phyloP scores from a whole-genome alignment of 352 stramenopile species.

The Thraustochytrium striatum region DNA sequence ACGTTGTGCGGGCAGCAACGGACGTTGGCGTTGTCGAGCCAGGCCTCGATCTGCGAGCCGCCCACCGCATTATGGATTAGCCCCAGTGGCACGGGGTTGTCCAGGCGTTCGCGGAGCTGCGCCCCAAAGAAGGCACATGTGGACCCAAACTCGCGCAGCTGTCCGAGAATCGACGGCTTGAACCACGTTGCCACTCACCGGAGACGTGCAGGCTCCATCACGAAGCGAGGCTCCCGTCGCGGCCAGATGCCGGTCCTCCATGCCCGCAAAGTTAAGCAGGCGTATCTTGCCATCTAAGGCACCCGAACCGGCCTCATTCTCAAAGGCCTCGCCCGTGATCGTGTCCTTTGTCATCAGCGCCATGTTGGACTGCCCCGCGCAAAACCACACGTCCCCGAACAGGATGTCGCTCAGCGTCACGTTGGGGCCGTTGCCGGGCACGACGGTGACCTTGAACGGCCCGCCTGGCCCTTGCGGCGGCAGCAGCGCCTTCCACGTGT shows the following conservation, averaged over 20 bases:
- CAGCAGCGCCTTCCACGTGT: neutral
- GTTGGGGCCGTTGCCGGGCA: neutral
- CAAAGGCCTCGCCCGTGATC: neutral
- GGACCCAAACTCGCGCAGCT: slow-evolving; percentile 18
- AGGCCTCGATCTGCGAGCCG: slow-evolving; percentile 44
- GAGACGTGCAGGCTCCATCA: no score
- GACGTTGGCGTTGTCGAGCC: slow-evolving; percentile 41
- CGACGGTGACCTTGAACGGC: neutral
- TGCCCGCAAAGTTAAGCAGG: neutral
- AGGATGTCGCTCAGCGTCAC: neutral
- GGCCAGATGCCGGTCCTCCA: neutral
- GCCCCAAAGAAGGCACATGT: slow-evolving; percentile 38
- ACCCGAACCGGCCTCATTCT: neutral
- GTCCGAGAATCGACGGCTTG: no score
- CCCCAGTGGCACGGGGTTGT: slow-evolving; percentile 37
- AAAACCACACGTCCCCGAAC: slow-evolving; percentile 46
- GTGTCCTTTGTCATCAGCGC: neutral
- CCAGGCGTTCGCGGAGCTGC: neutral
- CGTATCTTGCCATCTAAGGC: neutral
- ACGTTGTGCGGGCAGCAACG: slow-evolving; percentile 7
- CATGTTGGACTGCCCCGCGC: slow-evolving; percentile 47
- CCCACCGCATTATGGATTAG: slow-evolving; percentile 48
- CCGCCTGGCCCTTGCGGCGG: neutral
- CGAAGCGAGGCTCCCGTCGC: no score
- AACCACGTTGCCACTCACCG: no score